Base-by-base conservation (phyloP, 305 asterid genomes). In the Fraxinus dipetala region DNA sequence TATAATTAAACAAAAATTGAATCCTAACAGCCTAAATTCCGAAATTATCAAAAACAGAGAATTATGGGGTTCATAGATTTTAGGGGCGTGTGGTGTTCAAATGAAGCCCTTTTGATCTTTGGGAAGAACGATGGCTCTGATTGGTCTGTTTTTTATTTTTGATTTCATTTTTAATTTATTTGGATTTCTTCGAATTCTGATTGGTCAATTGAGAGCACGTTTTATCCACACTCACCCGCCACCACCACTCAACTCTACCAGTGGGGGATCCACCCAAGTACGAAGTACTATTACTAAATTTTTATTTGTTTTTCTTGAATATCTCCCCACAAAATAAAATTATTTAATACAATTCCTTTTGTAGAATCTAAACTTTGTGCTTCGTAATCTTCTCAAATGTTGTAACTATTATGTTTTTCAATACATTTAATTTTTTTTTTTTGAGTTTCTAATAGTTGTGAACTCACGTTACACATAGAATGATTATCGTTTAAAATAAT, bases 211-310 rank as follows among this genome's bases (percentile, higher is more conserved):
- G 38, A 36, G 80, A 81, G 80, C 93, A 83, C 93, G 97, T 89
- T 93, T 72, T 92, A 95, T 93, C 99, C 97, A 92, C 97, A 92
- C 93, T 89, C 85, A 2, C 77, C 83, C 84, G 72, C 83, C 85
- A 75, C 77, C 81, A 75, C 90, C 32, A 45, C 18, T 45, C 28
- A 67, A 45, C 6, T 61, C 16, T 26, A 20, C 31, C 30, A 26
- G 35, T 26, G 54, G 61, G 54, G 61, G 45, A 45, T 38, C 67
- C 78, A 13, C 24, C 31, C 61, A 72, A 18, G 1, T 28, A 24
- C n/a, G 16, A 20, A 65, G 1, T 10, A 26, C 32, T 9, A 22
- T 67, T 26, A 30, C 18, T 6, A 5, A 65, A 2, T 22, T 65
- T 24, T 22, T 11, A 4, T 34, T 63, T 67, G 4, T 26, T 10